Evolutionary conservation across 257 asterid genomes (phyloP), one percentile per base, ranked within the genome.

Genomic region (Leptodermis oblonga): DNA sequence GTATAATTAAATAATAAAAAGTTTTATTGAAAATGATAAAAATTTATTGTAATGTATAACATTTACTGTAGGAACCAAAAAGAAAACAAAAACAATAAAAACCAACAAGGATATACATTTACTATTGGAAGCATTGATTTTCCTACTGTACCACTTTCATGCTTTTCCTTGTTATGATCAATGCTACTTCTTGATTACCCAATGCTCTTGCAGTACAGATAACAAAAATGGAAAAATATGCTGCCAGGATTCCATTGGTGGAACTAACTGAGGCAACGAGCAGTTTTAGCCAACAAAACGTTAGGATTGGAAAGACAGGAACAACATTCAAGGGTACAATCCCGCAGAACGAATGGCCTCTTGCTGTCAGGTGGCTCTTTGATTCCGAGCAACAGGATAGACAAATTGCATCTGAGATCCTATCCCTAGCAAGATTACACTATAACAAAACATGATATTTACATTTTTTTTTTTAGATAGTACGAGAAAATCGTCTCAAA

Each of bases 291-390:
- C 71, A 65, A 5, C 61, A 22, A 8, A 65, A 68, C 17, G 22
- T 76, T 51, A 71, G 74, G 30, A 36, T 23, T 8, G 81, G 71
- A 17, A 58, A 69, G 67, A 39, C 62, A 41, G 83, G 76, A 41
- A 76, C 59, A 55, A 74, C 53, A n/a, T 76, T 76, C 79, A 71
- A 62, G 34, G 84, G 78, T 64, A 17, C 3, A 12, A 70, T 80
- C n/a, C 52, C n/a, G n/a, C n/a, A 63, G 39, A 71, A 80, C 31
- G 77, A 75, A 4, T 65, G 62, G 56, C 36, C 26, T 33, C 62
- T 80, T 17, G 69, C 76, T 20, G 36, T 80, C 28, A 76, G 73
- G 75, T 56, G 71, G 69, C 68, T 73, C 18, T 26, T 34, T 9
- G 31, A 48, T 12, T 33, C 60, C 22, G 77, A 62, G 39, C 52